phyloP scores from a whole-genome alignment of 352 stramenopile genomes.

The Paralagenidium karlingii region DNA sequence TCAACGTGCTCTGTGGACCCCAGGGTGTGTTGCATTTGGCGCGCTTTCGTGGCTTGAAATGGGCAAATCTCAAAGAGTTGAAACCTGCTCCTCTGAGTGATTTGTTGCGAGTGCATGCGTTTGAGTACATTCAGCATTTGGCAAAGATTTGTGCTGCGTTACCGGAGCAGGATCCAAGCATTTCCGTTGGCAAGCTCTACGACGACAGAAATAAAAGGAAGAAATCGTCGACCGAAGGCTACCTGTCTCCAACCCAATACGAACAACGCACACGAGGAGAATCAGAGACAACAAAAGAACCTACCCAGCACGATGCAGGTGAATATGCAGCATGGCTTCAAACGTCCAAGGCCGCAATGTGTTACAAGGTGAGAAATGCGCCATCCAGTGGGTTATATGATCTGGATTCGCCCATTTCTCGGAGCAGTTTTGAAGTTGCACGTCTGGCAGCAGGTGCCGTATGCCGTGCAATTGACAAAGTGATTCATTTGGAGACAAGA shows the following conservation, averaged over 20 bases:
- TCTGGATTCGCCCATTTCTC: conserved; percentile 50
- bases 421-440: conserved; percentile 37
- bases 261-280: no score
- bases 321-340: no score
- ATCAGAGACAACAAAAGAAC: no score
- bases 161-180: conserved; percentile 31
- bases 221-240: no score
- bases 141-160: conserved; percentile 22
- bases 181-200: conserved; percentile 24
- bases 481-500: conserved; percentile 33
- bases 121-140: conserved; percentile 51
- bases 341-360: conserved; percentile 28
- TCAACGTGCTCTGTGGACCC: conserved; percentile 35
- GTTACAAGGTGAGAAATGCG: conserved; percentile 27
- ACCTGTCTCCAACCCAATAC: no score
- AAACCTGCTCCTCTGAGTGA: conserved; percentile 33
- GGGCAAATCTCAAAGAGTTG: conserved; percentile 43
- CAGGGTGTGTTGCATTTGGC: conserved; percentile 50
- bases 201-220: no score
- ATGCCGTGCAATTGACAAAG: conserved; percentile 50
- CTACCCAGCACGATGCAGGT: not conserved
- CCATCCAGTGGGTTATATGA: conserved; percentile 37
- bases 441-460: conserved; percentile 39
- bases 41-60: conserved; percentile 42
- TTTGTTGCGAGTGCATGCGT: conserved; percentile 44